phyloP scores from a whole-genome alignment of 495 filamentous ascomycete species.

The Aspergillus wentii region DNA sequence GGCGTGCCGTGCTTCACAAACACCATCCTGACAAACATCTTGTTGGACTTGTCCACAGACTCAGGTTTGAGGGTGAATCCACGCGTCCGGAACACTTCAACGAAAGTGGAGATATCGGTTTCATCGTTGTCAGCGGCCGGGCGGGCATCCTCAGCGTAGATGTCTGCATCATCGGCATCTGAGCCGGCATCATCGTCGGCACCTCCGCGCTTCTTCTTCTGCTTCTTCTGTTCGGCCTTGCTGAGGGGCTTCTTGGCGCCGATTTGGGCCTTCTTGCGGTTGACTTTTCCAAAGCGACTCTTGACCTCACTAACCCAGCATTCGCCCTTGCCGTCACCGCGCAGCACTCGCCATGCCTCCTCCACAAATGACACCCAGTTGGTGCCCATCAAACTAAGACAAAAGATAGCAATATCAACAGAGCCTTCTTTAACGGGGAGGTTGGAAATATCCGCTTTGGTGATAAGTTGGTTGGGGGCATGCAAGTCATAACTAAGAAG shows the following conservation, averaged over 20 bases:
- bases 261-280: conserved; percentile 48
- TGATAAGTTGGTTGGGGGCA: conserved; percentile 63
- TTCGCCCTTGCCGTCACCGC: conserved; percentile 77
- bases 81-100: conserved; percentile 69
- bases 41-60: conserved; percentile 77
- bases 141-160: conserved; percentile 46
- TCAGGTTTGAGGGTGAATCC: conserved; percentile 69
- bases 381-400: conserved; percentile 95
- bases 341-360: conserved; percentile 84
- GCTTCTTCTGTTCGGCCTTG: conserved; percentile 49
- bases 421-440: conserved; percentile 66
- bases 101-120: conserved; percentile 84
- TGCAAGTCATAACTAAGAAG: conserved; percentile 65
- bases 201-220: conserved; percentile 34
- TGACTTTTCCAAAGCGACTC: conserved; percentile 70
- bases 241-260: conserved; percentile 61
- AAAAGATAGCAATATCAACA: conserved; percentile 87
- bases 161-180: conserved; percentile 40
- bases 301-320: conserved; percentile 97
- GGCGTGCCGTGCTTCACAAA: conserved; percentile 76
- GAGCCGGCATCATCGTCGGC: conserved; percentile 31
- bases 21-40: conserved; percentile 96
- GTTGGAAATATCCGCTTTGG: conserved; percentile 79
- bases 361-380: conserved; percentile 96
- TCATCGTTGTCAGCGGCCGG: conserved; percentile 42